Conservation (phyloP, 768 basidiomycete species). For the Suillus cothurnatus region DNA sequence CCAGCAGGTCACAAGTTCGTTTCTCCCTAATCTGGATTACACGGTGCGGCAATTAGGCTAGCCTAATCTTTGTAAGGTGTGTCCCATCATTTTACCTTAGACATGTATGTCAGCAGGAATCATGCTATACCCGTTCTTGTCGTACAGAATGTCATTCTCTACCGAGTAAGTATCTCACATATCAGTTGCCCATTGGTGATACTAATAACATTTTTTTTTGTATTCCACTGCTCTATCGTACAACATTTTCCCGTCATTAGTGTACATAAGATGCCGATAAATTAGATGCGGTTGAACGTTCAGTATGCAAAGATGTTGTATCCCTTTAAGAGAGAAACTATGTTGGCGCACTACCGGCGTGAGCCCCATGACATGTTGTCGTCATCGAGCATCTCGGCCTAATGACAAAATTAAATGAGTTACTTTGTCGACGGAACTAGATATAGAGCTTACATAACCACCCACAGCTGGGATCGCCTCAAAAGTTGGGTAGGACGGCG, state of each 20-base stretch:
- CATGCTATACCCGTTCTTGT: neutral
- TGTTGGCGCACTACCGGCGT: slow-evolving; percentile 7
- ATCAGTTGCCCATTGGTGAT: neutral
- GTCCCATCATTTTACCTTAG: neutral
- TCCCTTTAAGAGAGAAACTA: slow-evolving; percentile 14
- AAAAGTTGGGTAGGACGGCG: slow-evolving; percentile 6
- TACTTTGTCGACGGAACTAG: neutral
- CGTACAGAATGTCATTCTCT: neutral
- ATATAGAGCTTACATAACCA: slow-evolving; percentile 19
- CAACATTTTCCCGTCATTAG: slow-evolving; percentile 14
- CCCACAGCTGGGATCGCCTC: slow-evolving; percentile 6
- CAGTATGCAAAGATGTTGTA: neutral
- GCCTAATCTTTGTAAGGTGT: neutral
- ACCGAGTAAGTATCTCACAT: neutral
- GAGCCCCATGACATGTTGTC: slow-evolving; percentile 32
- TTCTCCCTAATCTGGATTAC: neutral
- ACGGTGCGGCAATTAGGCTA: neutral
- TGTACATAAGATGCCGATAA: slow-evolving; percentile 15
- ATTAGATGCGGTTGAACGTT: slow-evolving; percentile 3
- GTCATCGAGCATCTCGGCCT: slow-evolving; percentile 32
- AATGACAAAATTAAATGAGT: neutral
- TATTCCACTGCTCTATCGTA: slow-evolving; percentile 13
- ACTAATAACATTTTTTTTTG: neutral
- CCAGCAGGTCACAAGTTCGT: neutral
- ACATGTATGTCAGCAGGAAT: neutral